A percentile compares a stretch with the other conserved stretches of the same genome.
Conservation (phyloP, 257 asterid species). For the Ajuga chamaepitys region DNA sequence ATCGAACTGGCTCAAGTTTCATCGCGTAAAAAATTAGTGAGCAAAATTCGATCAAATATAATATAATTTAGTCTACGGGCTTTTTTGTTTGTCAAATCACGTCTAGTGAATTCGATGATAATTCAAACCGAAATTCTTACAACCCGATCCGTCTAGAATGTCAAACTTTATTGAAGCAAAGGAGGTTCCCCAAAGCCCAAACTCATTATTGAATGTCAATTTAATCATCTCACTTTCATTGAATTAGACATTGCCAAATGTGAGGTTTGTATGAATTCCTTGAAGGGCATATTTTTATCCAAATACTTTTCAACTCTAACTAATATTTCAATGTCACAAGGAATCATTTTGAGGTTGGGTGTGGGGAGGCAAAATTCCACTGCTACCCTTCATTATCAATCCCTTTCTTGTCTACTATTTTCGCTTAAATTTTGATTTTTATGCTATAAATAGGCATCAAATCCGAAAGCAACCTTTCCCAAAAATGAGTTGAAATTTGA, state of each 20-base stretch:
- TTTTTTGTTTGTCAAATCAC: no score
- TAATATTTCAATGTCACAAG: slow-evolving; percentile 13
- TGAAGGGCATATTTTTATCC: not conserved
- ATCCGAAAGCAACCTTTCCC: not conserved
- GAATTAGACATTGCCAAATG: slow-evolving; percentile 3
- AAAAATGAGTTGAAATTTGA: not conserved
- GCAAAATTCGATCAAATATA: no score
- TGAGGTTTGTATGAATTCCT: slow-evolving; percentile 1
- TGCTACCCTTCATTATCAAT: slow-evolving; percentile 11
- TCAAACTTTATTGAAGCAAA: no score
- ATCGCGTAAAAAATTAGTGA: no score
- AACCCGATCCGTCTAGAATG: no score
- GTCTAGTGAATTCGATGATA: no score
- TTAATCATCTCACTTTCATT: not conserved
- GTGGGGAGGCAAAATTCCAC: slow-evolving; percentile 13
- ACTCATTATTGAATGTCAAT: not conserved
- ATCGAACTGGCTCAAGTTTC: no score
- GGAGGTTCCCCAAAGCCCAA: not conserved
- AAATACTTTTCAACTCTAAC: not conserved
- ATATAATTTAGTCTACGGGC: no score
- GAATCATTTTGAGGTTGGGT: slow-evolving; percentile 19
- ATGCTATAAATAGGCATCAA: not conserved
- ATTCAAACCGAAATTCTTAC: no score
- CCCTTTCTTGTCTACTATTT: not conserved
- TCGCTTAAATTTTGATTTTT: not conserved